A percentile compares a stretch with the other conserved stretches of the same genome.
phyloP scores from a whole-genome alignment of 768 basidiomycete genomes.

The Hydnomerulius pinastri region DNA sequence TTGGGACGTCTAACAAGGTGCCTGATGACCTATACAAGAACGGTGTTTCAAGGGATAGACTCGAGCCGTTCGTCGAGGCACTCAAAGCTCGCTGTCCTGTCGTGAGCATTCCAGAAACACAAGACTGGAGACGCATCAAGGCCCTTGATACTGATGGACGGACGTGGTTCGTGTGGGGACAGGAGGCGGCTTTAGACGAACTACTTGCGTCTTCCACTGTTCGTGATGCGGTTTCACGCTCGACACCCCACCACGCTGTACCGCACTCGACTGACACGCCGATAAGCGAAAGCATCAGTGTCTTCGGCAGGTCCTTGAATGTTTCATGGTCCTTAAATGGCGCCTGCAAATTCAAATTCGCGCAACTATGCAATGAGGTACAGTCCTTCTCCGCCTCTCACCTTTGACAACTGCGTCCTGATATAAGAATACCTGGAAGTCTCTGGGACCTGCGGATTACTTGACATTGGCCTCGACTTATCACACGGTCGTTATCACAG shows the following conservation, averaged over 20 bases:
- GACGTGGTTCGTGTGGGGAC: constrained; percentile 35
- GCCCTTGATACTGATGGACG: constrained; percentile 14
- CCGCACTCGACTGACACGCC: not conserved
- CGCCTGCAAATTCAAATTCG: constrained; percentile 49
- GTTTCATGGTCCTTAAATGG: constrained; percentile 46
- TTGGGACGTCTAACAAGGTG: constrained; percentile 51
- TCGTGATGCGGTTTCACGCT: constrained; percentile 3
- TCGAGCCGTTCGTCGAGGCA: constrained; percentile 58
- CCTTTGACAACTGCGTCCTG: too few species aligned
- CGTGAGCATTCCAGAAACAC: constrained; percentile 42
- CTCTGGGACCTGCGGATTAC: constrained; percentile 59
- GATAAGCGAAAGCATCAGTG: constrained; percentile 30
- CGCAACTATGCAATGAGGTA: constrained; percentile 48
- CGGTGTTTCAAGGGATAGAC: constrained; percentile 56
- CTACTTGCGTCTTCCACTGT: constrained; percentile 3
- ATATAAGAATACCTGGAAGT: too few species aligned
- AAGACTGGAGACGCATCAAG: constrained; percentile 46
- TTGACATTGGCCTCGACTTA: constrained; percentile 52
- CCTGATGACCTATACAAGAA: constrained; percentile 58
- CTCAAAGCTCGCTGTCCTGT: constrained; percentile 55
- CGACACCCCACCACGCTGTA: not conserved
- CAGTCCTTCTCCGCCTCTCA: not conserved
- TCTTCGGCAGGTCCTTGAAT: constrained; percentile 49
- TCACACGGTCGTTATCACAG: constrained; percentile 49
- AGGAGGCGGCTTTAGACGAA: constrained; percentile 24